phyloP scores from a whole-genome alignment of 202 grass and related monocot genomes.

The Zoysia matrella region DNA sequence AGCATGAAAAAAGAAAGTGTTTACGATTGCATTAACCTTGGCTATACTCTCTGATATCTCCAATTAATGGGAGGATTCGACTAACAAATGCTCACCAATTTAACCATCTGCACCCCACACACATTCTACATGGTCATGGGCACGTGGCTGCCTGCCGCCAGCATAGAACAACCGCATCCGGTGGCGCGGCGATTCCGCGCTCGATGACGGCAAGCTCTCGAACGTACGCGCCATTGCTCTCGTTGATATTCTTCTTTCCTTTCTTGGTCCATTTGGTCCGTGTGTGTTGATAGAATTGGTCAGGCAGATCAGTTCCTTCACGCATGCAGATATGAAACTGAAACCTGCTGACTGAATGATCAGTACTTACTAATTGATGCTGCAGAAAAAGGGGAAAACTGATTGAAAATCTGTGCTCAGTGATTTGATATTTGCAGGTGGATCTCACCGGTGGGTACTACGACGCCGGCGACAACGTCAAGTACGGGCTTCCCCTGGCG shows the following conservation, averaged over 20 bases:
- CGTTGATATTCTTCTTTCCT: not conserved
- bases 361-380: not conserved
- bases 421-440: constrained; percentile 40
- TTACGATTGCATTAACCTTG: too few species aligned
- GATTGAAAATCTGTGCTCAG: not conserved
- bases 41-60: too few species aligned
- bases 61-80: too few species aligned
- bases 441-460: constrained; percentile 92
- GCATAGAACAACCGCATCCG: too few species aligned
- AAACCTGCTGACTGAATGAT: not conserved
- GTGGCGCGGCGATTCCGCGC: too few species aligned
- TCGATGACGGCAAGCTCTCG: constrained; percentile 68
- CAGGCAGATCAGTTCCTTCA: not conserved
- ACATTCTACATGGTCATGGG: too few species aligned
- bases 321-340: constrained; percentile 20
- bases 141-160: too few species aligned
- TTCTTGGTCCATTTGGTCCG: not conserved
- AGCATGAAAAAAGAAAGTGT: too few species aligned
- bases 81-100: too few species aligned
- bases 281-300: not conserved
- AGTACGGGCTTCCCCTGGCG: constrained; percentile 83
- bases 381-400: not conserved
- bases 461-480: constrained; percentile 97
- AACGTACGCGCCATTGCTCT: constrained; percentile 44
- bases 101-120: too few species aligned